Evolutionary conservation across 2,329 filamentous ascomycete species (phyloP), one percentile per base, ranked within the genome.

Genomic region (Aureobasidium uvarum): DNA sequence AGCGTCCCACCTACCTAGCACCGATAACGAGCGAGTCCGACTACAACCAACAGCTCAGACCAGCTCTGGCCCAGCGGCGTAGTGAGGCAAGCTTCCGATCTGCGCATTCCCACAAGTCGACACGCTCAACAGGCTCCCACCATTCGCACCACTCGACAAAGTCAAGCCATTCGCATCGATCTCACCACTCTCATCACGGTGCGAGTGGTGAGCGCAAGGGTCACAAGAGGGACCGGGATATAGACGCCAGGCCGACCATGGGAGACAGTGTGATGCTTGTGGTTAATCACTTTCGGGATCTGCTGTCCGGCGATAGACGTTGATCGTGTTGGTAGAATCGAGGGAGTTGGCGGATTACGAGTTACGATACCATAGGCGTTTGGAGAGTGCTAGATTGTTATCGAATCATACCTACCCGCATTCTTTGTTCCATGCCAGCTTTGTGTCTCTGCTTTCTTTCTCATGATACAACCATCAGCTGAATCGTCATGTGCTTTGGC

Each of bases 201-300:
- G 8, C 11, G 31, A 11, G 48, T 16, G 10, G 36, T 20, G 51
- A 48, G 36, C 28, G 6, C 51, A 58, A 20, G 41, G 4, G 39
- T 7, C 41, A 31, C 31, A 56, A 43, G 28, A 45, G 43, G 33
- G 51, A 45, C 28, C 39, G 36, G 28, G 62, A 64, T 31, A 18
- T 46, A 16, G 62, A 64, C 8, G 48, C 51, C 3, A 48, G 62
- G 31, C 62, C 62, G 6, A 64, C 62, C 20, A 55, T 64, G 51
- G 62, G 50, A 23, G 62, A 64, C 41, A 56, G 51, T 33, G 52
- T 64, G 5, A 52, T 64, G 51, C 52, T 64, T n/a, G 62, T 64
- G 28, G 54, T 45, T 36, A 39, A 64, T 20, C 51, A 58, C 20
- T 48, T 64, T 18, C 28, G 51, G 25, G 43, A 58, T 33, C 16